These are phyloP conservation scores for Pyrenochaeta sp. DNA, from an alignment of 2,329 filamentous ascomycete species.

Conservation along the genomic window DNA sequence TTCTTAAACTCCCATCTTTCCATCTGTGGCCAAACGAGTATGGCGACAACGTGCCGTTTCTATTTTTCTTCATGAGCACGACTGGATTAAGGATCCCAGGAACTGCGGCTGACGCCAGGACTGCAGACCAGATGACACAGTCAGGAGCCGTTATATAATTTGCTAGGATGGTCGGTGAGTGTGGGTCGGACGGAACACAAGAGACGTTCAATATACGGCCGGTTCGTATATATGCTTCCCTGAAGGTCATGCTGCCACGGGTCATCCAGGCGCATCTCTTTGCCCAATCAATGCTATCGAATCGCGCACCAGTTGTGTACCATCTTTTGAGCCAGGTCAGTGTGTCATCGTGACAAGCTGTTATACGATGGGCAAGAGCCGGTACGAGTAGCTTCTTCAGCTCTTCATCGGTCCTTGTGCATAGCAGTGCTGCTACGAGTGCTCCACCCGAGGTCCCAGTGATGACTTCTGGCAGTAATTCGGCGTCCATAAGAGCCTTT, in stretches of 20 bases:
- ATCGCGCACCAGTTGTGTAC: slow-evolving; percentile 92
- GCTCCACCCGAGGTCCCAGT: slow-evolving; percentile 96
- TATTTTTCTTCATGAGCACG: slow-evolving; percentile 87
- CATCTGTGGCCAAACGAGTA: slow-evolving; percentile 99
- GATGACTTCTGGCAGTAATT: slow-evolving; percentile 89
- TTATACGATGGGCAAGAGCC: slow-evolving; percentile 84
- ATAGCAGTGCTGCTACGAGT: slow-evolving; percentile 84
- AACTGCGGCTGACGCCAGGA: slow-evolving; percentile 92
- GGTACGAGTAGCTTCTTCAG: slow-evolving; percentile 85
- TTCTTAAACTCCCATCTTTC: slow-evolving; percentile 95
- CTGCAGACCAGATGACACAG: slow-evolving; percentile 98
- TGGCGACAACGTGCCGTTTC: slow-evolving; percentile 78
- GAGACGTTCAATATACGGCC: slow-evolving; percentile 95
- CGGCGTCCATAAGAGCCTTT: slow-evolving; percentile 85
- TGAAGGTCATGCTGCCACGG: slow-evolving; percentile 89
- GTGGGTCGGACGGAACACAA: slow-evolving; percentile 93
- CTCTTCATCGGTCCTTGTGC: slow-evolving; percentile 91
- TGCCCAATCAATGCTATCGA: slow-evolving; percentile 94
- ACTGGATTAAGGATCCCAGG: slow-evolving; percentile 95
- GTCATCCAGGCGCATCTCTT: slow-evolving; percentile 87
- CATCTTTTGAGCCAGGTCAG: slow-evolving; percentile 81
- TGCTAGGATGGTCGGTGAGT: slow-evolving; percentile 89
- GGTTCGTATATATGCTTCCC: slow-evolving; percentile 91
- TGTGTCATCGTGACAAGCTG: slow-evolving; percentile 81
- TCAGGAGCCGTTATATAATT: slow-evolving; percentile 96